Percentiles rank a stretch among this genome's conserved stretches.
Conservation (phyloP, 495 filamentous ascomycete species). For the Aspergillus hancockii region DNA sequence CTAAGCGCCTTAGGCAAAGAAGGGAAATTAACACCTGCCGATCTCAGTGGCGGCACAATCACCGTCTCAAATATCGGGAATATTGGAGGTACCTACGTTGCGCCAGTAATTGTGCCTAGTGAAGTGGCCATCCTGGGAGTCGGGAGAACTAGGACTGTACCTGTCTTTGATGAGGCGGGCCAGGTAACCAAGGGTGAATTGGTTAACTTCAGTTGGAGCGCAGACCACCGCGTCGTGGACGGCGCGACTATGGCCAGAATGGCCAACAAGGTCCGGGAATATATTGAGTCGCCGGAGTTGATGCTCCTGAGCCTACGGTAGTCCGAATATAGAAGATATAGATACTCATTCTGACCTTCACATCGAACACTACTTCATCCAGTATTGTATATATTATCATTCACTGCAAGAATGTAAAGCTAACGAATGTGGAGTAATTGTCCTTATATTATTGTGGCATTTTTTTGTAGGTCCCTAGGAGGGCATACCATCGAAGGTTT, state of each 20-base stretch:
- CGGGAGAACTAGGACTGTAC: slow-evolving; percentile 69
- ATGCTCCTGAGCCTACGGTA: slow-evolving; percentile 66
- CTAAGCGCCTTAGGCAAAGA: slow-evolving; percentile 69
- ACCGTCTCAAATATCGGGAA: slow-evolving; percentile 97
- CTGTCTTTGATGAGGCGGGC: slow-evolving; percentile 76
- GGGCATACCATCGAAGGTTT: too few relatives aligned
- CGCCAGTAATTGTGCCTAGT: slow-evolving; percentile 82
- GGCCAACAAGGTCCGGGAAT: slow-evolving; percentile 72
- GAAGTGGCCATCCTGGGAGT: slow-evolving; percentile 94
- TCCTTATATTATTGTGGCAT: too few relatives aligned
- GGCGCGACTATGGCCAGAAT: slow-evolving; percentile 91
- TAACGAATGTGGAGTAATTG: too few relatives aligned
- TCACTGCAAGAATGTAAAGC: too few relatives aligned
- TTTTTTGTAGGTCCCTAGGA: too few relatives aligned
- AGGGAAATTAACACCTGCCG: slow-evolving; percentile 73
- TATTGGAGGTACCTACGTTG: slow-evolving; percentile 89
- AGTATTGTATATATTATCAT: too few relatives aligned
- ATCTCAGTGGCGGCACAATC: slow-evolving; percentile 86
- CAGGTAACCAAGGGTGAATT: slow-evolving; percentile 89
- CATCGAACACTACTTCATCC: neutral
- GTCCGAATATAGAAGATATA: slow-evolving; percentile 6
- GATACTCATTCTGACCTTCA: neutral
- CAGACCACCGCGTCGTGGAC: slow-evolving; percentile 93
- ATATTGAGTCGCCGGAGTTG: slow-evolving; percentile 78
- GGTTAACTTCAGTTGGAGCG: slow-evolving; percentile 93